These are phyloP conservation scores for Tetrapyrgos nigripes DNA, from an alignment of 1,284 basidiomycete genomes.

Conservation along the genomic window DNA sequence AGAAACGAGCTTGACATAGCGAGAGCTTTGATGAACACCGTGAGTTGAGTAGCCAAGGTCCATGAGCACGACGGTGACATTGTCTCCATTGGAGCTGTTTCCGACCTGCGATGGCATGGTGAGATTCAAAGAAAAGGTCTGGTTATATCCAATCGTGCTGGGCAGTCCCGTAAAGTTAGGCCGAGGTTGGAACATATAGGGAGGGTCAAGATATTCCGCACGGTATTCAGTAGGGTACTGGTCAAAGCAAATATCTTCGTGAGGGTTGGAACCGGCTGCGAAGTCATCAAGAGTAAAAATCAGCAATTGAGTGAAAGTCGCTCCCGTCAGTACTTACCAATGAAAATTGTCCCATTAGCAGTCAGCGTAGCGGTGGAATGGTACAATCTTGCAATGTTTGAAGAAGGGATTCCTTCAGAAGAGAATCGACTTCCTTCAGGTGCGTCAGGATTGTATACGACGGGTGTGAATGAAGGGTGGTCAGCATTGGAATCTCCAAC, in stretches of 20 bases:
- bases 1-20: slow-evolving; percentile 50
- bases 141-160: slow-evolving; percentile 44
- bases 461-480: slow-evolving; percentile 42
- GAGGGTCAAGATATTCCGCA: neutral
- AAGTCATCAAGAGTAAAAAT: neutral
- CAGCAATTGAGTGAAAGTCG: too few species aligned
- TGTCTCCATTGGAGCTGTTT: too few species aligned
- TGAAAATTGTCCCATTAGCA: slow-evolving; percentile 25
- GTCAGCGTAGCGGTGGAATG: slow-evolving; percentile 40
- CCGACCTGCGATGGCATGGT: slow-evolving; percentile 35
- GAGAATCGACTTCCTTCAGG: slow-evolving; percentile 46
- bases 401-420: slow-evolving; percentile 41
- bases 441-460: slow-evolving; percentile 49
- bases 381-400: slow-evolving; percentile 40
- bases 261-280: slow-evolving; percentile 55
- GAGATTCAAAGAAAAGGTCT: slow-evolving; percentile 41
- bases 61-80: slow-evolving; percentile 44
- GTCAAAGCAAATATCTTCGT: slow-evolving; percentile 42
- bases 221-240: slow-evolving; percentile 6
- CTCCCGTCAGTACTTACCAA: slow-evolving; percentile 5
- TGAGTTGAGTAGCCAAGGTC: slow-evolving; percentile 61
- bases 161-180: slow-evolving; percentile 44
- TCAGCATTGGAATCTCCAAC: slow-evolving; percentile 41
- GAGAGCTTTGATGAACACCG: slow-evolving; percentile 54
- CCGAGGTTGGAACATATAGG: neutral